Base-by-base conservation (phyloP, 306 rosid species). In the Citrullus colocynthis region DNA sequence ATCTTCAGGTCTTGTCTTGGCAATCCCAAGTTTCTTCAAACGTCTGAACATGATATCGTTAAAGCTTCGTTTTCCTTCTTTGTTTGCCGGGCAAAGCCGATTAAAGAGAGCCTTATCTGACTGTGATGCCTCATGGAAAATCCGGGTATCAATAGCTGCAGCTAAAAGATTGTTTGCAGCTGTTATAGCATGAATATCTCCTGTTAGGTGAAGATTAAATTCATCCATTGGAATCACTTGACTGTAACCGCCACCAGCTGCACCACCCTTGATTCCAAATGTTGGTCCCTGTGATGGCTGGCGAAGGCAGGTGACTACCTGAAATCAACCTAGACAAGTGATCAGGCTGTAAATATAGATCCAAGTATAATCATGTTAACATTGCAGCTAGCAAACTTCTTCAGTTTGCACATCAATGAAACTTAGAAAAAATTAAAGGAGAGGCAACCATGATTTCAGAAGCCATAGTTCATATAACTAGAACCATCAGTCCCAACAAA, bases 271-370 rank as follows among this genome's bases (percentile, higher is more conserved):
- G 83, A 95, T 95, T 79, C 99, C 99, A 85, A 95, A 95, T 64
- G 99, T 95, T 10, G 99, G 99, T 59, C 99, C 99, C 88, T 95
- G 97, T n/a, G 99, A 95, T n/a, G 99, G 99, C 80, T 95, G 99
- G 73, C 99, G 97, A 81, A 95, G 80, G 71, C 99, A 95, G 61
- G 97, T 92, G 77, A 95, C 91, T 77, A 92, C 99, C 99, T 95
- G 82, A 77, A 36, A 32, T 34, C 78, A 52, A 61, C 76, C 78
- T 55, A 78, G 45, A 79, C 37, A 79, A n/a, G 18, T 16, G 49
- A 57, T 79, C 78, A 49, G 60, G 77, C 42, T 11, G 63, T 57
- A 58, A 45, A 71, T 24, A 3, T 48, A 48, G 15, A 57, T 56
- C 54, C 79, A 75, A 18, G 62, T 56, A 24, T 16, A 84, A 74